These are phyloP conservation scores for Kregervanrija delftensis DNA, from an alignment of 805 yeast species.

Conservation along the genomic window DNA sequence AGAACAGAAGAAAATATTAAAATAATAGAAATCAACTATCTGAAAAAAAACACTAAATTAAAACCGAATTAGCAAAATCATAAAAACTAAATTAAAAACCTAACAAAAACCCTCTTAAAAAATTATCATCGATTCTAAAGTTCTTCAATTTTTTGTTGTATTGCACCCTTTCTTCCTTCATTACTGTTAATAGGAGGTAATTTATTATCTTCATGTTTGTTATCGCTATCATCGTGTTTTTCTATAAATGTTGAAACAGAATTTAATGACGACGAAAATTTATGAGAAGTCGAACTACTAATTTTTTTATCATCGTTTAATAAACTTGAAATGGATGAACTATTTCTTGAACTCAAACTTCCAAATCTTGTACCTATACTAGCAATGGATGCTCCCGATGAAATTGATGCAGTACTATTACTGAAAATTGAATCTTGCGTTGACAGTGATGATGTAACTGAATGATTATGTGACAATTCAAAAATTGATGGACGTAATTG, in stretches of 20 bases:
- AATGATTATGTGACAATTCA: slow-evolving; percentile 9
- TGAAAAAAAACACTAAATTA: not conserved
- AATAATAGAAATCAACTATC: too few relatives aligned
- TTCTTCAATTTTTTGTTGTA: too few relatives aligned
- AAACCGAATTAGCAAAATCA: not conserved
- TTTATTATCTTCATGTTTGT: not conserved
- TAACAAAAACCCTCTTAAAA: not conserved
- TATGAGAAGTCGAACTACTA: not conserved
- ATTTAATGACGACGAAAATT: not conserved
- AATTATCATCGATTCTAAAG: too few relatives aligned
- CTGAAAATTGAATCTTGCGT: slow-evolving; percentile 23
- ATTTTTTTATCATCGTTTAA: slow-evolving; percentile 16
- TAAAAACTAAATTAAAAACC: slow-evolving; percentile 1
- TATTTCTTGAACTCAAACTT: slow-evolving; percentile 18
- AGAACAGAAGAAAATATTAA: too few relatives aligned
- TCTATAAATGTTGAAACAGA: not conserved
- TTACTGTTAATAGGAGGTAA: too few relatives aligned
- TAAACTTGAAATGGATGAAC: slow-evolving; percentile 20
- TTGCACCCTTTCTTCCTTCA: too few relatives aligned
- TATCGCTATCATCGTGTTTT: not conserved
- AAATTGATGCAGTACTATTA: slow-evolving; percentile 15
- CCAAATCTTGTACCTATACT: not conserved
- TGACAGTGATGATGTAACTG: slow-evolving; percentile 20
- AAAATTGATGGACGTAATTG: slow-evolving; percentile 13
- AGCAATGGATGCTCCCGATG: slow-evolving; percentile 8